A percentile compares a stretch with the other conserved stretches of the same genome.
Conservation (phyloP, 805 yeast species). For the Myxozyma kluyveri region DNA sequence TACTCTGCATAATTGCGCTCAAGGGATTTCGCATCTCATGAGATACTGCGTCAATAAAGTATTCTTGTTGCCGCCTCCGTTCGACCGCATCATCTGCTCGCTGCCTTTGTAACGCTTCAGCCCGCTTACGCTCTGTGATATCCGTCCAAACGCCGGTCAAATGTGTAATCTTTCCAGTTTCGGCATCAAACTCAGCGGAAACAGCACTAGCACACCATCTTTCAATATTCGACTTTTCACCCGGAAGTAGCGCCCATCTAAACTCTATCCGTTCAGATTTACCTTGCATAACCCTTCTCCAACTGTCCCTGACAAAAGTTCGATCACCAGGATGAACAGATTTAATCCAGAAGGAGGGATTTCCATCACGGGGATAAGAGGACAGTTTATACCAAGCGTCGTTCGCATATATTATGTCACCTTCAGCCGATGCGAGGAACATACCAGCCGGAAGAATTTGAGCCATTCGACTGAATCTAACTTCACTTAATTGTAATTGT, state of each 20-base stretch:
- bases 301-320: conserved; percentile 22
- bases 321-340: conserved; percentile 31
- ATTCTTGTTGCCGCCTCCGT: conserved; percentile 29
- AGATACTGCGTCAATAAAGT: conserved; percentile 82
- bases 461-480: conserved; percentile 29
- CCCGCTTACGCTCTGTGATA: conserved; percentile 27
- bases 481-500: conserved; percentile 26
- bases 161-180: conserved; percentile 18
- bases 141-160: conserved; percentile 28
- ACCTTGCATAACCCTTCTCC: conserved; percentile 28
- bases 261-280: conserved; percentile 24
- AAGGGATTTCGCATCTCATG: conserved; percentile 94
- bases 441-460: conserved; percentile 28
- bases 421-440: conserved; percentile 26
- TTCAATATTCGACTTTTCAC: conserved; percentile 17
- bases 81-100: conserved; percentile 30
- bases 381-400: conserved; percentile 28
- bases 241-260: conserved; percentile 24
- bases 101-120: conserved; percentile 29
- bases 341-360: conserved; percentile 29
- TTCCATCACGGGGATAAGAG: conserved; percentile 16
- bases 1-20: conserved; percentile 94
- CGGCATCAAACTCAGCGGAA: conserved; percentile 26
- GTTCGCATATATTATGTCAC: conserved; percentile 28
- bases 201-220: conserved; percentile 29